These are phyloP conservation scores for Psilocybe cyanescens DNA, from an alignment of 768 basidiomycete species.

Conservation along the genomic window DNA sequence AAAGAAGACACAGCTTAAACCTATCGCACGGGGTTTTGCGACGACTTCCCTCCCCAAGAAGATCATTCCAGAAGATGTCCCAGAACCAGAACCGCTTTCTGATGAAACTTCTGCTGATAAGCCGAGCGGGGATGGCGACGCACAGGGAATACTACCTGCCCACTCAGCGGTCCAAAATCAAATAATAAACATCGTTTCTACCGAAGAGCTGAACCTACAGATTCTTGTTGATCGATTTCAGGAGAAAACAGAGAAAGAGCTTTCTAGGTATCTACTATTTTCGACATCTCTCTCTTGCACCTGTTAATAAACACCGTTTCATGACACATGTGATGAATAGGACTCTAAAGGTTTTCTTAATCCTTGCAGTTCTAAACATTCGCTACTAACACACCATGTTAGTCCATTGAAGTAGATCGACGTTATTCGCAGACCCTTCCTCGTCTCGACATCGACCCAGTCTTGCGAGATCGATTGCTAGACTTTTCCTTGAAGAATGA, in stretches of 20 bases:
- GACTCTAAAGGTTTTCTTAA: slow-evolving; percentile 37
- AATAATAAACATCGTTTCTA: slow-evolving; percentile 39
- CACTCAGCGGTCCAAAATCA: slow-evolving; percentile 12
- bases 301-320: too few relatives aligned
- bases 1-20: slow-evolving; percentile 82
- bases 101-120: not conserved
- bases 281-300: too few relatives aligned
- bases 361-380: not conserved
- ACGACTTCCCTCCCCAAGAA: slow-evolving; percentile 88
- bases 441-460: slow-evolving; percentile 62
- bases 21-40: slow-evolving; percentile 75
- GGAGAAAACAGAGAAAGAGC: slow-evolving; percentile 88
- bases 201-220: slow-evolving; percentile 66
- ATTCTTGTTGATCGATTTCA: slow-evolving; percentile 79
- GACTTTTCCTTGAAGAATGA: slow-evolving; percentile 38
- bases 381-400: slow-evolving; percentile 5
- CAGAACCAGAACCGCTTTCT: slow-evolving; percentile 5
- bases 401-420: slow-evolving; percentile 85
- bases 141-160: not conserved
- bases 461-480: slow-evolving; percentile 62
- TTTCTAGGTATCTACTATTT: slow-evolving; percentile 54
- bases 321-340: slow-evolving; percentile 17
- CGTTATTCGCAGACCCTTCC: slow-evolving; percentile 69
- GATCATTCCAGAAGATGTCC: slow-evolving; percentile 27
- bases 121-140: not conserved